Evolutionary conservation across 1,284 basidiomycete genomes (phyloP), one percentile per base, ranked within the genome.

Genomic region (Ceraceosorus guamensis): DNA sequence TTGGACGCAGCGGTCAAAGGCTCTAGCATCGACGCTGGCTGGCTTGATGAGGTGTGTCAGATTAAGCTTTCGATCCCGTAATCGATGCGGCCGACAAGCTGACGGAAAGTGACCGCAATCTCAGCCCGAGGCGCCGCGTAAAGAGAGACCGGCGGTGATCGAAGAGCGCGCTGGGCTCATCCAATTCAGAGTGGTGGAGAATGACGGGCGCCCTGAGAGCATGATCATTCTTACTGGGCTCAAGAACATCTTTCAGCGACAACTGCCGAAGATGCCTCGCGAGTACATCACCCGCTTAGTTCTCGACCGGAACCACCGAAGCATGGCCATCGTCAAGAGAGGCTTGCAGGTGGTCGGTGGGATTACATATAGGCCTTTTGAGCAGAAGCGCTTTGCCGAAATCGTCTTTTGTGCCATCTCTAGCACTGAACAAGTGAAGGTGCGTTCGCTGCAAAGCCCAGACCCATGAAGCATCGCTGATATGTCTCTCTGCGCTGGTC

Each of bases 391-490:
- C 11, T 99, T 99, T 75, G 91, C 92, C 31, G 95, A 98, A 77
- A 98, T 99, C 67, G 93, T 97, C 3, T 99, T 99, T 78, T 98
- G 97, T 76, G 95, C 95, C 0, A 96, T 95, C 24, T 88, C 91
- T 31, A 91, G 89, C 50, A 89, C 88, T 5, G 92, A 96, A 77
- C 95, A 98, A 81, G 90, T 95, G 77, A 96, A 96, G 82, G 90
- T 91, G 71, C 48, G 80, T 67, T n/a, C 3, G 24, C 24, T 24
- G 24, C 24, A 24, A 3, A 24, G 24, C 24, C 24, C 24, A 24
- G 24, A 24, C 24, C 24, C 24, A 24, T 24, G 24, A 3, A 24
- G 24, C 24, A 24, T 24, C 24, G 24, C 24, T 24, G 24, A 24
- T 24, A 1, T 3, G 24, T 24, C 3, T 24, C 24, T 24, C 24